Evolutionary conservation across 179 eudicot species (phyloP), one percentile per base, ranked within the genome.

Genomic region (Corrigiola litoralis): DNA sequence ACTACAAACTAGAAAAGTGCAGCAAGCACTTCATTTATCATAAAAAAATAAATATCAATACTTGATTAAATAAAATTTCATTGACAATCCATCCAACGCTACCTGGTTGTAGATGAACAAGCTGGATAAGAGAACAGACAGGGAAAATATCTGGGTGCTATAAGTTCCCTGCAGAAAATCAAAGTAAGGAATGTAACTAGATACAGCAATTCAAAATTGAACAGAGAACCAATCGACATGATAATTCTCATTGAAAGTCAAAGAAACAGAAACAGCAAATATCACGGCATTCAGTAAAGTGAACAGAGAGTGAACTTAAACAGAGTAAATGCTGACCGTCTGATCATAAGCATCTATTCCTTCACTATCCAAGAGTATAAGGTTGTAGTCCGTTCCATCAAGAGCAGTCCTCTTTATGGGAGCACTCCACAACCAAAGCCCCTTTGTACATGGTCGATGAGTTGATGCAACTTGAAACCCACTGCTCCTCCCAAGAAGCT

Each of bases 331-430:
- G 55, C 92, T 79, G 38, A 95, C 99, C 72, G 97, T 95, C 79
- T 95, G 99, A 82, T 95, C 99, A 66, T 95, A 95, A 50, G 99
- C 97, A 85, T 91, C 99, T 69, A 91, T 91, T 61, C 99, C 99
- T 81, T 95, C 99, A 58, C 90, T 88, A 61, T 95, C 97, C 70
- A 95, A 70, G 7, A 95, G 85, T 66, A 95, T 75, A 59, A 95
- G 99, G 66, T 81, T 91, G 85, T 91, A 95, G 28, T 85, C 96
- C 33, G 99, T 86, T 77, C 97, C 99, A 75, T 88, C 99, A 75
- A 95, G 88, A 63, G 96, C 92, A 63, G 84, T 88, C 72, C 89
- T 88, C 85, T 76, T 87, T 58, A 95, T 37, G 47, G 99, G 99
- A 38, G 96, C 70, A 74, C 99, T 95, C 99, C 99, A 95, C 73